These are phyloP conservation scores for Lentinula detonsa DNA, from an alignment of 768 basidiomycete species.

Conservation along the genomic window DNA sequence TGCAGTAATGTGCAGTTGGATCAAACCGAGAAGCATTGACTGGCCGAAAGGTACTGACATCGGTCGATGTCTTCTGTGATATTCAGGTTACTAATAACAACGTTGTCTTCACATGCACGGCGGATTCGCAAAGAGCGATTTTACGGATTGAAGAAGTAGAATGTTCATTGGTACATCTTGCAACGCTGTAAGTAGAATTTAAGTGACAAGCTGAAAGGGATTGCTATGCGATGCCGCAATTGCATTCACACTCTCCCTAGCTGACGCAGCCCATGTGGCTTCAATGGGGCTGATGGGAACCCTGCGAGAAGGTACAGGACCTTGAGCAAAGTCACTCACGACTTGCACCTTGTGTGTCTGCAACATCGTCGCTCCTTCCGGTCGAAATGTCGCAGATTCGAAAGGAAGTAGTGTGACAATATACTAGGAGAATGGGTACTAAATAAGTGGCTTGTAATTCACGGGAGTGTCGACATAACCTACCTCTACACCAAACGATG, in stretches of 20 bases:
- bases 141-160: too few relatives aligned
- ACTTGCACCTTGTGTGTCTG: slow-evolving; percentile 20
- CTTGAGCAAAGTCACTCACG: slow-evolving; percentile 19
- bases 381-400: slow-evolving; percentile 15
- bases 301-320: slow-evolving; percentile 18
- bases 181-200: background rate
- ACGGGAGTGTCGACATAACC: slow-evolving; percentile 3
- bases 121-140: background rate
- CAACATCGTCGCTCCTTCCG: slow-evolving; percentile 8
- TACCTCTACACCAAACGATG: slow-evolving; percentile 22
- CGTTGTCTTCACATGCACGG: background rate
- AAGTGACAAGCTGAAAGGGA: background rate
- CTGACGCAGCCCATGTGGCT: background rate
- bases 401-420: slow-evolving; percentile 19
- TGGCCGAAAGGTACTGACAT: too few relatives aligned
- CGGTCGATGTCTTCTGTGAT: too few relatives aligned
- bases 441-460: background rate
- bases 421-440: slow-evolving; percentile 10
- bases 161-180: too few relatives aligned
- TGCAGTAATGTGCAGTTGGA: too few relatives aligned
- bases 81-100: too few relatives aligned
- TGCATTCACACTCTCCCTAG: background rate
- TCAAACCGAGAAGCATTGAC: too few relatives aligned
- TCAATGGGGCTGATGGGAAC: slow-evolving; percentile 1
- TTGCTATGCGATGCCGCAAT: background rate